Evolutionary conservation across 352 stramenopile species (phyloP), one percentile per base, ranked within the genome.

Genomic region (Aphanomyces astaci): DNA sequence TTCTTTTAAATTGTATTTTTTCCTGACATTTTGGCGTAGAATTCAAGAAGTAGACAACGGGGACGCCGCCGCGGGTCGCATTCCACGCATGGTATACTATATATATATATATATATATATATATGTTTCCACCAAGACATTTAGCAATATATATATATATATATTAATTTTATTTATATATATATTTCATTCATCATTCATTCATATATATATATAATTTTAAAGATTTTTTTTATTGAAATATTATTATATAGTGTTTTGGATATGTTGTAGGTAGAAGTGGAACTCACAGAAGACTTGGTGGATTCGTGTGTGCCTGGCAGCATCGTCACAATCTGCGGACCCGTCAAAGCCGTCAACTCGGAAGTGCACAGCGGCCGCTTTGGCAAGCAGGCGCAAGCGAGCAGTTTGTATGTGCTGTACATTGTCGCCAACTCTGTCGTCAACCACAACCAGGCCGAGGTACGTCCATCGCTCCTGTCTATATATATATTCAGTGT

Each of bases 261-360:
- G n/a, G n/a, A n/a, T n/a, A 46, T 19, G 33, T 24, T 76, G n/a
- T 71, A 96, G 76, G 84, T 90, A 43, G 82, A 90, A 63, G 87
- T 96, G 39, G 90, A 97, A 70, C 75, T 97, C 28, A 82, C 78
- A 25, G 88, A 94, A 73, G 90, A 97, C 54, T 75, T 99, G 24
- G 96, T 99, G 15, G 96, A 99, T 76, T 82, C 79, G 32, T 98
- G 95, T 64, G 94, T 98, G 64, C 90, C 96, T 22, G 96, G 97
- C 25, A 98, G 99, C 76, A 86, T 98, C 1, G 81, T 99, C 24
- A 88, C 89, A 15, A 82, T 99, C 5, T 88, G 84, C 1, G 96
- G 96, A 0, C 81, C 98, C 59, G 92, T 99, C 4, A 95, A 97
- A 70, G 94, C 91, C 31, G 83, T 98, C 49, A 98, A 98, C 72